Evolutionary conservation across 306 rosid genomes (phyloP), one percentile per base, ranked within the genome.

Genomic region (Castanea crenata): DNA sequence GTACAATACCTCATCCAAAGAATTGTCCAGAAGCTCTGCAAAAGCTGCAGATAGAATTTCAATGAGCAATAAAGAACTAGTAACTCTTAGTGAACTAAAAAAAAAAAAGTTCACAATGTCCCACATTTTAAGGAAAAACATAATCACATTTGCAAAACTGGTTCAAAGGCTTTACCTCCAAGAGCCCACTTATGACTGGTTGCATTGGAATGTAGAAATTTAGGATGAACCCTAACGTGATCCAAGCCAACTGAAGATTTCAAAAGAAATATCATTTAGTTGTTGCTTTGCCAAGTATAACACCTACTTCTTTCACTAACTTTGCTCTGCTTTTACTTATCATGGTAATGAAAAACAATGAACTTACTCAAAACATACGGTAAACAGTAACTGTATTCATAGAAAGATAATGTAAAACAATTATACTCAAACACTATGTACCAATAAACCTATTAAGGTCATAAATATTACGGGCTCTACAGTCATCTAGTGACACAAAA

Each of bases 151-250:
- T 69, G 81, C 55, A 75, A 82, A 63, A 44, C 16, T 58, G 49
- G 16, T 32, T 4, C 29, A 19, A 71, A 16, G 54, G 55, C 55
- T 71, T 65, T 88, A 93, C 99, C 99, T 93, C 99, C 99, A 69
- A 95, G 99, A 29, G 96, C 97, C 99, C 99, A 95, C 83, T 95
- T 95, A 77, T 95, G 98, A 84, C 99, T 95, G 49, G 99, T 95
- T 29, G 99, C 99, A 88, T 95, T 95, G 49, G 99, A 90, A 78
- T 95, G 99, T 38, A 95, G 95, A 91, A 95, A 95, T 90, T 89
- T 95, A 0, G 99, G 99, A 76, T 95, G 99, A 83, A 95, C 98
- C 86, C 99, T 85, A 44, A 91, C 97, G 55, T 93, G 99, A 83
- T 95, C 99, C 90, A 95, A 88, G 62, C 99, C 99, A 83, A 85